Conservation (phyloP, 2,329 filamentous ascomycete genomes). For the Balansia obtecta region DNA sequence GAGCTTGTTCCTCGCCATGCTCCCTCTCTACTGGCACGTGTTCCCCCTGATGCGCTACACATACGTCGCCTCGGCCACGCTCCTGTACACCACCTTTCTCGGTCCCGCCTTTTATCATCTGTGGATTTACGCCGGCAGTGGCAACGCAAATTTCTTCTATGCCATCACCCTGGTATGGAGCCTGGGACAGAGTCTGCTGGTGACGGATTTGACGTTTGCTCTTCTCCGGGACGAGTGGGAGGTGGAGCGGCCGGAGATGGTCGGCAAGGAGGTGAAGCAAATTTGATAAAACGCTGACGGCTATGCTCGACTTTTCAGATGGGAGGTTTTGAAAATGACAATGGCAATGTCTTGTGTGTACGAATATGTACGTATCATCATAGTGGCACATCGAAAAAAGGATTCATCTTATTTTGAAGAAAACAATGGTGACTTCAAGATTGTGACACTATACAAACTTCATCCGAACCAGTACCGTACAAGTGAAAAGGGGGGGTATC, state of each 20-base stretch:
- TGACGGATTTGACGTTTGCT: constrained; percentile 82
- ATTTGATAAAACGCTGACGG: constrained; percentile 40
- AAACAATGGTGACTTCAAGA: neutral
- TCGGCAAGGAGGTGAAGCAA: constrained; percentile 75
- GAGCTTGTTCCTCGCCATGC: constrained; percentile 68
- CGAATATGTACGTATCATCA: neutral
- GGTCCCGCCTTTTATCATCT: constrained; percentile 93
- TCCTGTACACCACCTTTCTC: constrained; percentile 79
- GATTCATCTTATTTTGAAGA: neutral
- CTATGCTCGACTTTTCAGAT: neutral
- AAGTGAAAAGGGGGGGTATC: neutral
- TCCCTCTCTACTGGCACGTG: constrained; percentile 81
- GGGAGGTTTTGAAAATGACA: neutral
- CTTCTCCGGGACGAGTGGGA: constrained; percentile 90
- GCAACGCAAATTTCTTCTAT: constrained; percentile 99
- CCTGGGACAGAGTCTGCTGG: constrained; percentile 70
- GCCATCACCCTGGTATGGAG: constrained; percentile 99
- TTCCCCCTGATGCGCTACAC: constrained; percentile 91
- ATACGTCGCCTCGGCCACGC: constrained; percentile 69
- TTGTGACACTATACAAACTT: neutral
- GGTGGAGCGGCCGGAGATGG: constrained; percentile 78
- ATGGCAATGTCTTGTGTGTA: neutral
- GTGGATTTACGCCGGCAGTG: constrained; percentile 96
- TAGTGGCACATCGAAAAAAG: neutral
- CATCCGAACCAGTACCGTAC: neutral